Percentiles rank a stretch among this genome's conserved stretches.
These are phyloP conservation scores for Macrophomina phaseolina DNA, from an alignment of 2,329 filamentous ascomycete species.

Conservation along the genomic window DNA sequence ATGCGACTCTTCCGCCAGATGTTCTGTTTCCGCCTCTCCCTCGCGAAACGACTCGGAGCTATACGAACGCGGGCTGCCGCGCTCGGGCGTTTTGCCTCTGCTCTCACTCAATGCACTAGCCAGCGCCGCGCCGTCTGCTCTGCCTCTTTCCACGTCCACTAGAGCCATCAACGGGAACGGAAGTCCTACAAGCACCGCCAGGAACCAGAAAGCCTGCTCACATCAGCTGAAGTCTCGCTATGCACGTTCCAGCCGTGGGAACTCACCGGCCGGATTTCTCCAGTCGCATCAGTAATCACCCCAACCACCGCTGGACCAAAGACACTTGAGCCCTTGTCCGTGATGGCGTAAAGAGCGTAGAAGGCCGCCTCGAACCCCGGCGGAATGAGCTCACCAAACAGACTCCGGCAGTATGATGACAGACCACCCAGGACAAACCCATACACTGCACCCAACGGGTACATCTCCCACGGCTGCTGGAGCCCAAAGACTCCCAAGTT, in stretches of 20 bases:
- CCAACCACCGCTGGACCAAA: constrained; percentile 96
- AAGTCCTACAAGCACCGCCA: constrained; percentile 81
- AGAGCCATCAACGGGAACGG: constrained; percentile 84
- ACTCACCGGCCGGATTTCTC: constrained; percentile 54
- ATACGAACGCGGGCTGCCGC: constrained; percentile 3
- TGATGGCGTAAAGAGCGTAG: constrained; percentile 95
- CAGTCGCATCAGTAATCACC: constrained; percentile 77
- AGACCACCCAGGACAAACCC: constrained; percentile 94
- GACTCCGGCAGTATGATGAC: constrained; percentile 86
- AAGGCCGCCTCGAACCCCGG: constrained; percentile 95
- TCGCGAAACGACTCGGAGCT: constrained; percentile 8
- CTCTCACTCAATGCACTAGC: constrained; percentile 43
- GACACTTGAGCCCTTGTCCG: constrained; percentile 92
- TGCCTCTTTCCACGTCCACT: constrained; percentile 75
- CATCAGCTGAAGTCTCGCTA: constrained; percentile 17
- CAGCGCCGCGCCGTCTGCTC: constrained; percentile 49
- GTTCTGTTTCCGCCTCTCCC: constrained; percentile 17
- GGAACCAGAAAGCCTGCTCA: constrained; percentile 79
- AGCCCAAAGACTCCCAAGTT: constrained; percentile 78
- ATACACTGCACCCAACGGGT: constrained; percentile 86
- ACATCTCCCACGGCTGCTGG: constrained; percentile 98
- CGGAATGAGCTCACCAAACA: constrained; percentile 93
- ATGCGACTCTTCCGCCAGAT: background rate
- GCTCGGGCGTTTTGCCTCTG: constrained; percentile 25
- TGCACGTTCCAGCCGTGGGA: background rate